Evolutionary conservation across 2,329 filamentous ascomycete genomes (phyloP), one percentile per base, ranked within the genome.

Genomic region (Nemania serpens): DNA sequence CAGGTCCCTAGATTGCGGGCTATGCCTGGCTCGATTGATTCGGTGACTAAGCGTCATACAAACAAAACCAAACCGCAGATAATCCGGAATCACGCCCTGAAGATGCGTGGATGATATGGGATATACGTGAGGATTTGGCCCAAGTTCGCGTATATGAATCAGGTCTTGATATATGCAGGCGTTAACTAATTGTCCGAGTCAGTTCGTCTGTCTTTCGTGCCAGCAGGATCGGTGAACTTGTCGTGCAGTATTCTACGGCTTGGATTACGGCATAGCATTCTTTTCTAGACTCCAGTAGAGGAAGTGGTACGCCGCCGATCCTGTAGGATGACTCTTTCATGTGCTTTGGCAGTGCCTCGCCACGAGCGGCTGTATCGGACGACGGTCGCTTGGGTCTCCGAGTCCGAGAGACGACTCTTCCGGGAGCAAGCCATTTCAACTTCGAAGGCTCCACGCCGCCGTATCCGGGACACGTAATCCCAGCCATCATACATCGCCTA

Each of bases 361-460:
- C 18, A 17, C 22, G 17, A 18, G 48, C 9, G n/a, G 7, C 13
- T 17, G 25, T 29, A 41, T 51, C 13, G 2, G 18, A 25, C n/a
- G 34, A 41, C 48, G 48, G 34, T 51, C 36, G 34, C 33, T 41
- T 51, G 3, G 22, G 33, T 17, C 20, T 51, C 34, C 7, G 13
- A 25, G 48, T 29, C 48, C 34, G 34, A 25, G 48, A 51, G 34
- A 51, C 15, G 22, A 53, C 50, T 43, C 50, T 53, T 34, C 50
- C 50, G 9, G 50, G 50, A 11, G 50, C 39, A 53, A 53, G 50
- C 50, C 39, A 53, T 53, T 43, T 53, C 13, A 53, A 18, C 50
- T 39, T 53, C 11, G 39, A 53, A 43, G 50, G 50, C 39, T 53
- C 50, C 20, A 53, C 39, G 5, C 34, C 36, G 7, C 22, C 22